Evolutionary conservation across 2,329 filamentous ascomycete genomes (phyloP).

Genomic region (Hymenoscyphus albidus): DNA sequence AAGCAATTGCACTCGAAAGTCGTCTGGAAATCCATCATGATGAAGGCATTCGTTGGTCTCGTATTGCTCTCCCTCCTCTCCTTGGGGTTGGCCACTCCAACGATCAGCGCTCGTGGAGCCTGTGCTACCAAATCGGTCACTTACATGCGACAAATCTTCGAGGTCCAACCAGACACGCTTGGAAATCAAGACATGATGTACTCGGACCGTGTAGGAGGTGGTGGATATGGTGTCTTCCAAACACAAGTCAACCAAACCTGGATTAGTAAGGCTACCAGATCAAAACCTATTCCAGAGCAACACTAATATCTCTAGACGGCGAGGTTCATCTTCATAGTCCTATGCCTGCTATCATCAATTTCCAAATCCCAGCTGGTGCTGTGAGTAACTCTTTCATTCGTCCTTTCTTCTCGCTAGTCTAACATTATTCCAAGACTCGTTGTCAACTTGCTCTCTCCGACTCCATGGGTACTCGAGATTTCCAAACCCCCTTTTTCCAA

Average conservation of each 20-base stretch:
- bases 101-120: not conserved
- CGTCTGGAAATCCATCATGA: not conserved
- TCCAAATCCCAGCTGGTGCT: not conserved
- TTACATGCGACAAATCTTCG: not conserved
- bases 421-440: not conserved
- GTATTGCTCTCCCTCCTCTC: not conserved
- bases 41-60: not conserved
- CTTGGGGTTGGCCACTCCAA: not conserved
- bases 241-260: not conserved
- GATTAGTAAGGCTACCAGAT: not conserved
- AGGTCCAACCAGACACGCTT: not conserved
- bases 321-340: not conserved
- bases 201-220: not conserved
- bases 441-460: slow-evolving; percentile 1
- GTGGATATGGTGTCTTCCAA: not conserved
- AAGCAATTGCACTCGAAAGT: not conserved
- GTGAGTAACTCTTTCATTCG: not conserved
- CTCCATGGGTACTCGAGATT: not conserved
- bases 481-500: not conserved
- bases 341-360: not conserved
- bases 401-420: not conserved
- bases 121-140: not conserved
- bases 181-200: not conserved
- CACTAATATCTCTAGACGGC: not conserved
- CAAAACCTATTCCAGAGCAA: not conserved